A percentile compares a stretch with the other conserved stretches of the same genome.
phyloP scores from a whole-genome alignment of 2,329 filamentous ascomycete genomes.

The Fusarium lateritium region DNA sequence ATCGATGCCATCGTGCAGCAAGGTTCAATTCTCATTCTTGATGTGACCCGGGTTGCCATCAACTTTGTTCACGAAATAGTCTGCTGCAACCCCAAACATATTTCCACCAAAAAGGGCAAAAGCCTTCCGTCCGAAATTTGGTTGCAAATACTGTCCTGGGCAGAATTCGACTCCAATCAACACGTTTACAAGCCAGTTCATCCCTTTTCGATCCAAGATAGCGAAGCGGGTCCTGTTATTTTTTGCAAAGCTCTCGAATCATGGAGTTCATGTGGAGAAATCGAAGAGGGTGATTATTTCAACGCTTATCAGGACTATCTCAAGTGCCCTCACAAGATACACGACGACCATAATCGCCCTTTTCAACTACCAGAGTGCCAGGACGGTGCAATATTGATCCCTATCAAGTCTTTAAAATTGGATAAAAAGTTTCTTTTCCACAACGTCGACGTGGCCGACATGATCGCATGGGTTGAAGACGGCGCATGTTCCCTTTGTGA shows the following conservation, averaged over 20 bases:
- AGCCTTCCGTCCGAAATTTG: neutral
- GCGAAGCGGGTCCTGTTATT: too few relatives aligned
- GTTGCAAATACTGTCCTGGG: neutral
- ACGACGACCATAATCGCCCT: too few relatives aligned
- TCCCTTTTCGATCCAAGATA: too few relatives aligned
- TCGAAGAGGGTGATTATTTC: too few relatives aligned
- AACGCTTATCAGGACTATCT: too few relatives aligned
- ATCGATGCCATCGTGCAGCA: neutral
- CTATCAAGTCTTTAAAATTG: neutral
- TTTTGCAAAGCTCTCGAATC: too few relatives aligned
- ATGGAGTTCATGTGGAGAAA: too few relatives aligned
- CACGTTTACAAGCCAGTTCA: neutral
- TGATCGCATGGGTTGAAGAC: neutral
- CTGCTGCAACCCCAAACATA: neutral
- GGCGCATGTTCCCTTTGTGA: neutral
- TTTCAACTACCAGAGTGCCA: neutral
- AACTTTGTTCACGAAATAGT: neutral
- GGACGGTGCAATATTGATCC: neutral
- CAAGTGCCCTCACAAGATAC: too few relatives aligned
- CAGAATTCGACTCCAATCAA: neutral
- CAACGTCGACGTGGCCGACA: accelerated
- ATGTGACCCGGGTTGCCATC: neutral
- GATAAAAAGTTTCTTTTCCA: neutral
- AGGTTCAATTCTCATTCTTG: neutral
- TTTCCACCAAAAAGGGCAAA: neutral